Evolutionary conservation across 225 moss, liverwort and hornwort species (phyloP).

Genomic region (Sphagnum tenellum): DNA sequence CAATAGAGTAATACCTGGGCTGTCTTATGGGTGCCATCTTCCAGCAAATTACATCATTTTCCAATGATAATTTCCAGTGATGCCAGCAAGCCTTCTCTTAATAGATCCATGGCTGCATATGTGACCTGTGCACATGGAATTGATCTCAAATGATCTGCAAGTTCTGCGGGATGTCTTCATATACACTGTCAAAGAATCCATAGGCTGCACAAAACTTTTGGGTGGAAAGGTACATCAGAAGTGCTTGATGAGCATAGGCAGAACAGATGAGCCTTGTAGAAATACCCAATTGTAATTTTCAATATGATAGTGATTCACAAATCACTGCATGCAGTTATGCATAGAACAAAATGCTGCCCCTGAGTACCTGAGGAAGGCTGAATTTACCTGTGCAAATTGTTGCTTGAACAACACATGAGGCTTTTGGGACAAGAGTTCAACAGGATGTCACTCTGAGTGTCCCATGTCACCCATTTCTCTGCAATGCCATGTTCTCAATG

Average conservation of each 20-base stretch:
- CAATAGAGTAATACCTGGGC: slow-evolving; percentile 37
- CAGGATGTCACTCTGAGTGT: slow-evolving; percentile 90
- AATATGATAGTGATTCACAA: too few relatives aligned
- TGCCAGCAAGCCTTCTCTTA: slow-evolving; percentile 91
- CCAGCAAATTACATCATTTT: slow-evolving; percentile 65
- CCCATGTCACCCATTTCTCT: slow-evolving; percentile 90
- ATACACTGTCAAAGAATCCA: too few relatives aligned
- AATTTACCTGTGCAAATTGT: slow-evolving; percentile 82
- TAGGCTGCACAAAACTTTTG: too few relatives aligned
- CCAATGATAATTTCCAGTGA: slow-evolving; percentile 86
- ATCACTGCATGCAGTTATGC: not conserved
- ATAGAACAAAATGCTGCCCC: too few relatives aligned
- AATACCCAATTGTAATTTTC: too few relatives aligned
- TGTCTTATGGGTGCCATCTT: slow-evolving; percentile 68
- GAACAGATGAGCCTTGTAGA: too few relatives aligned
- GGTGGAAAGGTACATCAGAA: too few relatives aligned
- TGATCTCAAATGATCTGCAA: too few relatives aligned
- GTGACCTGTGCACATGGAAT: slow-evolving; percentile 53
- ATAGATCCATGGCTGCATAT: slow-evolving; percentile 87
- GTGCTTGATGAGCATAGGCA: too few relatives aligned
- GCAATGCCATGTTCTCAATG: slow-evolving; percentile 93
- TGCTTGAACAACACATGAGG: slow-evolving; percentile 91
- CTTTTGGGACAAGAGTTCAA: slow-evolving; percentile 61
- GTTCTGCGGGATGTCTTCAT: too few relatives aligned
- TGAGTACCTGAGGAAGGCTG: too few relatives aligned